Base-by-base conservation (phyloP, 116 monocot genomes). In the Iris pallida region DNA sequence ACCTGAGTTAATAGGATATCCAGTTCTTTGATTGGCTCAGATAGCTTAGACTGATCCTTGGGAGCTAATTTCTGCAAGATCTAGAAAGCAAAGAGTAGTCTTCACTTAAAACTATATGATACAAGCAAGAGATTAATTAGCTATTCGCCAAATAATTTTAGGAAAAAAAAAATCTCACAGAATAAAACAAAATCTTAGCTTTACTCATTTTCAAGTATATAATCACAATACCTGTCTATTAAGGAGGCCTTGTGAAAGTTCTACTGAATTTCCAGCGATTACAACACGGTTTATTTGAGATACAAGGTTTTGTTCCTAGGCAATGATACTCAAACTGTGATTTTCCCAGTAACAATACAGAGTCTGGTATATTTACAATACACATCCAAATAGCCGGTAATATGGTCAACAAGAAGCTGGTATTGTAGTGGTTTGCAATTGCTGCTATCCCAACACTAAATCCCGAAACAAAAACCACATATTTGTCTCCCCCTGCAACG, bases 1-100 rank as follows among this genome's bases (percentile, higher is more conserved):
- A 91, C 91, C 91, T 91, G 87, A 20, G 85, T 91, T 53, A 91
- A 71, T 44, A 74, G 75, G 16, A 91, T n/a, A 84, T 91, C 91
- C 45, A 91, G 76, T 48, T 91, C 91, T 74, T 85, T 91, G 58
- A 91, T 85, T 51, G 91, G 91, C 46, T 87, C 87, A 68, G 80
- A 85, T 78, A 91, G 8, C 61, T 40, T 79, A 16, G 79, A 79
- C 61, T 87, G 87, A 68, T 91, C 91, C 82, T 85, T 91, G 51
- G 79, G 54, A 56, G 76, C 60, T 42, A 91, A 49, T 20, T 55
- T 68, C 91, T 91, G 73, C 63, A 73, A 45, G 8, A 73, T 62
- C 6, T 4, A 45, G 48, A 41, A 45, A 18, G 57, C 47, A 48
- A 6, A 48, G 47, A 48, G 47, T 48, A 6, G 9, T 48, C 47